phyloP scores from a whole-genome alignment of 108 stramenopile genomes.

The Nannochloropsis oceanica region DNA sequence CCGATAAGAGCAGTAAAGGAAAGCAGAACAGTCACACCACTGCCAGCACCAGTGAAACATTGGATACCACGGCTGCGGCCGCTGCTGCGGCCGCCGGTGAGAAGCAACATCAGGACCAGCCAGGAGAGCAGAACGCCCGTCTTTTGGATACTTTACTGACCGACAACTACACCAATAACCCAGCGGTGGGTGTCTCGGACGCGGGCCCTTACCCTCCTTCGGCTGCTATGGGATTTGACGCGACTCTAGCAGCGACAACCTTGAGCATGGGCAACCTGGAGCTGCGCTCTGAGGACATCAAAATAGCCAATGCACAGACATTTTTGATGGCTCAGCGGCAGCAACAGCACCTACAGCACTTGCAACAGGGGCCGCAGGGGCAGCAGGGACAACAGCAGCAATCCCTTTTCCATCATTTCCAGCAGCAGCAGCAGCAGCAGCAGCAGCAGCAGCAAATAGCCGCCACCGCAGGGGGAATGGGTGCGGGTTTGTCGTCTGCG shows the following conservation, averaged over 20 bases:
- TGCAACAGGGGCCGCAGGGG: background rate
- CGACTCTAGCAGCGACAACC: background rate
- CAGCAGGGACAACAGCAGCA: background rate
- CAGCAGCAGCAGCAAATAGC: background rate
- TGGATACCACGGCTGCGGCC: background rate
- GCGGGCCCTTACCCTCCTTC: background rate
- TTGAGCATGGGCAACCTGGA: background rate
- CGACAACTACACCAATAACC: background rate
- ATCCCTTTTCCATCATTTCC: background rate
- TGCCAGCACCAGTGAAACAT: background rate
- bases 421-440: background rate
- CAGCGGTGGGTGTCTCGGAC: background rate
- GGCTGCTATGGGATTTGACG: background rate
- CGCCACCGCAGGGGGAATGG: background rate
- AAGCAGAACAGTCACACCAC: background rate
- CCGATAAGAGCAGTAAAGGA: background rate
- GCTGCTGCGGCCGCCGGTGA: background rate
- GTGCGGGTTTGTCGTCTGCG: background rate
- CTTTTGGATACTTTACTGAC: background rate
- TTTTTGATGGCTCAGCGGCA: background rate
- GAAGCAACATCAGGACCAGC: background rate
- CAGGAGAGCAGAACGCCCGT: background rate
- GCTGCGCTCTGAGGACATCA: background rate
- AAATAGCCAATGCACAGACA: background rate
- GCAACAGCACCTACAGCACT: background rate